These are phyloP conservation scores for Neonectria punicea DNA, from an alignment of 2,329 filamentous ascomycete species.

Conservation along the genomic window DNA sequence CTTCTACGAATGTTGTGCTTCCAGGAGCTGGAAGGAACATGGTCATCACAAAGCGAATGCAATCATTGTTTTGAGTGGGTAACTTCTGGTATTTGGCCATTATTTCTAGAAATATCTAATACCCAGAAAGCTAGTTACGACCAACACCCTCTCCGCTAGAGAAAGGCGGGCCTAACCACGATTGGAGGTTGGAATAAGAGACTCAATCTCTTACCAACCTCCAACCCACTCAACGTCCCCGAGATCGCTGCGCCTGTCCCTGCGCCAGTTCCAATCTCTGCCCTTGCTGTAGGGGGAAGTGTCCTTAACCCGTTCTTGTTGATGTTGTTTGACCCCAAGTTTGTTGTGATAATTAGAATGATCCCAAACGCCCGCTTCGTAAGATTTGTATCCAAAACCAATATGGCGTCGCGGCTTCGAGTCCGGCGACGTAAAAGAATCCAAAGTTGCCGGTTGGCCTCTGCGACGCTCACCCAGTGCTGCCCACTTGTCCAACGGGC, in stretches of 20 bases:
- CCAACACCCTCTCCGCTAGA: conserved; percentile 47
- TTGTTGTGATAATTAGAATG: conserved; percentile 51
- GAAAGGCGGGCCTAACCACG: conserved; percentile 63
- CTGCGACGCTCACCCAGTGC: conserved; percentile 86
- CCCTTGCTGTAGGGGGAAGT: conserved; percentile 69
- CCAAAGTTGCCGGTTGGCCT: conserved; percentile 63
- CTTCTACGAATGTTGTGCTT: background rate
- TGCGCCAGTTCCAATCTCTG: conserved; percentile 71
- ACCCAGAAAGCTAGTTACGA: conserved; percentile 73
- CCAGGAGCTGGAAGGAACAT: no score
- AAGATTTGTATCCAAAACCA: conserved; percentile 60
- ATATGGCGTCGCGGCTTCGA: conserved; percentile 59
- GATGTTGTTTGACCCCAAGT: conserved; percentile 44
- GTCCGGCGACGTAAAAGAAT: conserved; percentile 62
- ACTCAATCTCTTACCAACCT: conserved; percentile 77
- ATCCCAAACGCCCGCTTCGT: conserved; percentile 61
- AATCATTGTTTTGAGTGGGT: conserved; percentile 65
- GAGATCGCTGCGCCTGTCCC: conserved; percentile 72
- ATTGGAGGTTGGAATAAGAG: conserved; percentile 60
- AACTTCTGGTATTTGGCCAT: conserved; percentile 71
- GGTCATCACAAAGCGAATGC: no score
- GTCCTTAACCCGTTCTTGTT: conserved; percentile 61
- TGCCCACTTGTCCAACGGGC: conserved; percentile 83
- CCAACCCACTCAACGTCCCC: conserved; percentile 94
- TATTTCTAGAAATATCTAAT: conserved; percentile 61